Conservation (phyloP, 352 stramenopile genomes). For the Globisporangium sylvaticum region DNA sequence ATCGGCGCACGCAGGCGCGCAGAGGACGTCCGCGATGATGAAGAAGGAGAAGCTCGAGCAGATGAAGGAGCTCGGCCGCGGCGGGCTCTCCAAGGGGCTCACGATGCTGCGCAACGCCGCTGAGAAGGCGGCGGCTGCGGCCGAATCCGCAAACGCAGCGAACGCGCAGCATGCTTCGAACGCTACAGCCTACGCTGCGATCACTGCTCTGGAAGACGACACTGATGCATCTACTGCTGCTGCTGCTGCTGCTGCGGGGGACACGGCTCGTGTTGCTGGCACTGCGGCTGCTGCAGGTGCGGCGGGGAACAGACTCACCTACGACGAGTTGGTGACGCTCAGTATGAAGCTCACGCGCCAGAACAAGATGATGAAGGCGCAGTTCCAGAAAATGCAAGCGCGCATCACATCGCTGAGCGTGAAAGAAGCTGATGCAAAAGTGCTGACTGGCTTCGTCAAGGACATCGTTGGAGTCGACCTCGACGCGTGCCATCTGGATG, state of each 20-base stretch:
- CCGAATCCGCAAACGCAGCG: constrained; percentile 8
- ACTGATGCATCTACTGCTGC: neutral
- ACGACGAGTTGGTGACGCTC: constrained; percentile 77
- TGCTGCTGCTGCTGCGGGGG: neutral
- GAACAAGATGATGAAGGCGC: constrained; percentile 84
- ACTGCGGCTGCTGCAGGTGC: neutral
- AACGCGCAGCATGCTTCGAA: constrained; percentile 12
- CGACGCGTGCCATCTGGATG: constrained; percentile 33
- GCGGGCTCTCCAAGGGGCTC: constrained; percentile 68
- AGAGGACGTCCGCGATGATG: constrained; percentile 29
- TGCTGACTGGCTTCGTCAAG: constrained; percentile 54
- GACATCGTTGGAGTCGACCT: constrained; percentile 73
- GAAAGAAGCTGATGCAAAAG: constrained; percentile 41
- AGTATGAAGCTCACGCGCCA: constrained; percentile 88
- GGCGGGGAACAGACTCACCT: constrained; percentile 40
- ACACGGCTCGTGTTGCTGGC: neutral
- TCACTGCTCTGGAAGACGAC: constrained; percentile 6
- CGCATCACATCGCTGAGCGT: constrained; percentile 32
- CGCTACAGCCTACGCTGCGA: constrained; percentile 5
- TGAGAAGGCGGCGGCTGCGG: constrained; percentile 14
- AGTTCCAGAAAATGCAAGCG: constrained; percentile 76
- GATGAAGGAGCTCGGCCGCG: constrained; percentile 82
- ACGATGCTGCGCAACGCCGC: constrained; percentile 67
- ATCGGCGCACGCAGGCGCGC: neutral
- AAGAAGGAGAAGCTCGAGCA: constrained; percentile 89